A percentile compares a stretch with the other conserved stretches of the same genome.
Conservation (phyloP, 352 stramenopile genomes). For the Phytopythium chamaehyphon region DNA sequence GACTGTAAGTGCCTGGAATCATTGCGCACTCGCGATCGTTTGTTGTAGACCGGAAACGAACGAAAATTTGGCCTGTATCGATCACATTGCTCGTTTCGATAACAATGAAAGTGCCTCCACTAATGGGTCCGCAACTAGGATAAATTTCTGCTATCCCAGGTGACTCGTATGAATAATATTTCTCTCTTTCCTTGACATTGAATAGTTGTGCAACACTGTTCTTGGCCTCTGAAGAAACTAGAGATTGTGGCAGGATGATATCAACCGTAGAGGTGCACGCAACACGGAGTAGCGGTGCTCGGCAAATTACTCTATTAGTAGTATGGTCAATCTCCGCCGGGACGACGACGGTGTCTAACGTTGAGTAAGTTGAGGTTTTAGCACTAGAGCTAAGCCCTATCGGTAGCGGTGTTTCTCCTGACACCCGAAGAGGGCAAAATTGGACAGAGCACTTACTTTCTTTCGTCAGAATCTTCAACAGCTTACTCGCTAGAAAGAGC, state of each 20-base stretch:
- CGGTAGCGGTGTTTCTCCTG: not conserved
- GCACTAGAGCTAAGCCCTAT: not conserved
- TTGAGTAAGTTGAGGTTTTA: not conserved
- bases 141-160: conserved; percentile 53
- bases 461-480: conserved; percentile 42
- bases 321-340: conserved; percentile 52
- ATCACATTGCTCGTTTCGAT: conserved; percentile 60
- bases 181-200: conserved; percentile 40
- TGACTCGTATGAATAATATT: conserved; percentile 69
- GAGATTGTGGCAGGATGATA: conserved; percentile 30
- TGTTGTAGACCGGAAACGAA: conserved; percentile 54
- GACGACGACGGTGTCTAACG: conserved; percentile 28
- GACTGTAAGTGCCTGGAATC: conserved; percentile 50
- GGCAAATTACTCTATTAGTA: conserved; percentile 38
- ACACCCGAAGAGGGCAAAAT: conserved; percentile 33
- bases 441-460: conserved; percentile 59
- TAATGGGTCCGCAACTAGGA: conserved; percentile 54
- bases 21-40: conserved; percentile 66
- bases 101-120: conserved; percentile 48
- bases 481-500: conserved; percentile 44
- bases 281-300: conserved; percentile 46
- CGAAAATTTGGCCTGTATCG: conserved; percentile 73
- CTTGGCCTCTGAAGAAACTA: conserved; percentile 8
- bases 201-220: conserved; percentile 14
- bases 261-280: conserved; percentile 38